Conservation (phyloP, 2,329 filamentous ascomycete species). For the Septoria petroselini region DNA sequence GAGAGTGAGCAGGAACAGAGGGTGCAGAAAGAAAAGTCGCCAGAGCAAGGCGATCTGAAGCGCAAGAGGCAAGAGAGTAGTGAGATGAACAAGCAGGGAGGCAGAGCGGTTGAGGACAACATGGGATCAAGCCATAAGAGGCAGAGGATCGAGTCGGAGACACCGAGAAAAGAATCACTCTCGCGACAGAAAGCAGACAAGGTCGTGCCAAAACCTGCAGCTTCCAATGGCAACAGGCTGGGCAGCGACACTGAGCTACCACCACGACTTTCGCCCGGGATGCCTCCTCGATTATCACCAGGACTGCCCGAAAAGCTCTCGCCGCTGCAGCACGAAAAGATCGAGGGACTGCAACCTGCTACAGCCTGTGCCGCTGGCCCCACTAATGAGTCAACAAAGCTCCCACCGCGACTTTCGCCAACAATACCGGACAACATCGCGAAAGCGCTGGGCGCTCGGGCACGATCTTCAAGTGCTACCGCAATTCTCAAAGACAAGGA, state of each 20-base stretch:
- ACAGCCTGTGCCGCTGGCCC: background rate
- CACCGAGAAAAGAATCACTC: constrained; percentile 4
- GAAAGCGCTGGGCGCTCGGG: constrained; percentile 48
- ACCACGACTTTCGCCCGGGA: constrained; percentile 22
- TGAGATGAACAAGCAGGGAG: background rate
- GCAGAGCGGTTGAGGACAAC: constrained; percentile 3
- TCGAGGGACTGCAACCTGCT: background rate
- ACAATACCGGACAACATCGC: constrained; percentile 56
- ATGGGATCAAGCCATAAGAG: constrained; percentile 15
- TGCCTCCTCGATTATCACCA: constrained; percentile 23
- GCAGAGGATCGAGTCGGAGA: constrained; percentile 7
- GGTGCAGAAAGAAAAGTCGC: constrained; percentile 16
- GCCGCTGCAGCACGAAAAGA: constrained; percentile 14
- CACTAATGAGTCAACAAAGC: constrained; percentile 27
- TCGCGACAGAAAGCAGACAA: background rate
- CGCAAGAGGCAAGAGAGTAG: constrained; percentile 26
- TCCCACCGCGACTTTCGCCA: constrained; percentile 57
- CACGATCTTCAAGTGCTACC: constrained; percentile 27
- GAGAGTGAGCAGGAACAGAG: constrained; percentile 20
- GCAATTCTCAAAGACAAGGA: constrained; percentile 24
- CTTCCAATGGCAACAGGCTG: constrained; percentile 5
- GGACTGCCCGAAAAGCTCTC: constrained; percentile 26
- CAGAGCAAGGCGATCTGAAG: constrained; percentile 30
- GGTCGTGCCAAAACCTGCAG: background rate
- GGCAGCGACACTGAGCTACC: constrained; percentile 17